Evolutionary conservation across 495 filamentous ascomycete genomes (phyloP), one percentile per base, ranked within the genome.

Genomic region (Hapsidospora chrysogenum): DNA sequence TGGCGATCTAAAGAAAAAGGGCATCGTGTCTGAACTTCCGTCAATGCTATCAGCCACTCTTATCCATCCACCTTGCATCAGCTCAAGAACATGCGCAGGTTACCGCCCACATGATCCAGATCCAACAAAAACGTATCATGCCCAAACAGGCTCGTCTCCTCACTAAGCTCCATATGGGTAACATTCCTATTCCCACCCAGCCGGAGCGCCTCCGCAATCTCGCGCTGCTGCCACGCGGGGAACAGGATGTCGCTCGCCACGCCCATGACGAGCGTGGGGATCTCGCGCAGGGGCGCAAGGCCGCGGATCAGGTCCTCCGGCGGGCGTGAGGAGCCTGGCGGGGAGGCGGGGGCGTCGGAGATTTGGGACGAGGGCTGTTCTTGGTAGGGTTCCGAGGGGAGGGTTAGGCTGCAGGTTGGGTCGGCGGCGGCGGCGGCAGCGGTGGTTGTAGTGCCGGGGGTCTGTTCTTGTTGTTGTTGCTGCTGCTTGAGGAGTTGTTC

Each of bases 111-210:
- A 41, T 92, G 75, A 57, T 93, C 77, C 27, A 95, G 58, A 54
- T 99, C 89, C 15, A 99, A 57, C 39, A 99, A 59, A 47, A 99
- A 99, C 2, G 86, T 96, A 49, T 99, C 89, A 52, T 99, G 89
- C 4, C 89, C 89, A 49, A 96, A 99, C 39, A 92, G 44, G 35
- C 84, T 92, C 39, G 82, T 63, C 53, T 94, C 85, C 56, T 93
- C 85, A 27, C 85, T 89, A 18, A 96, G 58, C 52, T 99, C 92
- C 7, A 85, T 67, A 58, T 99, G 85, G 35, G 74, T 74, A 2
- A 96, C 85, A 8, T 58, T 72, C 36, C 65, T 57, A 45, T 93
- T 96, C 2, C 92, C 89, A 0, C 67, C 66, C 19, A 63, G 65
- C 35, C 74, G 68, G 43, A 99, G 56, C 1, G 92, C 79, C 48